Evolutionary conservation across 2,329 filamentous ascomycete genomes (phyloP).

Genomic region (Epicoccum sorghinum): DNA sequence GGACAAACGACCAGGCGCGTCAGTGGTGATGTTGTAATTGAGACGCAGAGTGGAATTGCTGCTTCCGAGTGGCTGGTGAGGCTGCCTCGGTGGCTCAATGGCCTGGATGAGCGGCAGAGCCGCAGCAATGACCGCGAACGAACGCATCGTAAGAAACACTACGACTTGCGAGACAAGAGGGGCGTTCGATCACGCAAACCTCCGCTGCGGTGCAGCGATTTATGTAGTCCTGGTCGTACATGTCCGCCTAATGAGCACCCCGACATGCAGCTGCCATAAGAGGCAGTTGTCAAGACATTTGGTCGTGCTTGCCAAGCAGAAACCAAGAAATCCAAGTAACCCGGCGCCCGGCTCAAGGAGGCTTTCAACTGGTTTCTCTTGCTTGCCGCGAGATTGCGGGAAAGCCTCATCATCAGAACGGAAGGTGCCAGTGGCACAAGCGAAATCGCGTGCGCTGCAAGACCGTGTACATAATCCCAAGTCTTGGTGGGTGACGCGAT

Average conservation of each 20-base stretch:
- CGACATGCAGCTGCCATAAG: conserved; percentile 40
- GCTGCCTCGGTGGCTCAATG: conserved; percentile 59
- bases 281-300: conserved; percentile 44
- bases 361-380: conserved; percentile 23
- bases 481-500: conserved; percentile 10
- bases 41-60: conserved; percentile 61
- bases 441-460: conserved; percentile 7
- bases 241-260: conserved; percentile 28
- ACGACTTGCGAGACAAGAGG: conserved; percentile 24
- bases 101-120: conserved; percentile 36
- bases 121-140: conserved; percentile 34
- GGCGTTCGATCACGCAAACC: conserved; percentile 22
- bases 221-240: conserved; percentile 30
- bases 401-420: conserved; percentile 25
- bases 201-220: conserved; percentile 14
- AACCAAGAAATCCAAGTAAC: conserved; percentile 36
- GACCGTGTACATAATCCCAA: conserved; percentile 2
- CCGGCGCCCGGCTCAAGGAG: conserved; percentile 40
- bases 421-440: conserved; percentile 26
- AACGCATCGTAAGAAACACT: conserved; percentile 34
- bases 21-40: conserved; percentile 66
- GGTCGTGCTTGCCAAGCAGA: conserved; percentile 29
- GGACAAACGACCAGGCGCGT: conserved; percentile 45
- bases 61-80: conserved; percentile 60
- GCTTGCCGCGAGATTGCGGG: conserved; percentile 20